Conservation (phyloP, 2,329 filamentous ascomycete genomes). For the Stagonosporopsis chrysanthemi region DNA sequence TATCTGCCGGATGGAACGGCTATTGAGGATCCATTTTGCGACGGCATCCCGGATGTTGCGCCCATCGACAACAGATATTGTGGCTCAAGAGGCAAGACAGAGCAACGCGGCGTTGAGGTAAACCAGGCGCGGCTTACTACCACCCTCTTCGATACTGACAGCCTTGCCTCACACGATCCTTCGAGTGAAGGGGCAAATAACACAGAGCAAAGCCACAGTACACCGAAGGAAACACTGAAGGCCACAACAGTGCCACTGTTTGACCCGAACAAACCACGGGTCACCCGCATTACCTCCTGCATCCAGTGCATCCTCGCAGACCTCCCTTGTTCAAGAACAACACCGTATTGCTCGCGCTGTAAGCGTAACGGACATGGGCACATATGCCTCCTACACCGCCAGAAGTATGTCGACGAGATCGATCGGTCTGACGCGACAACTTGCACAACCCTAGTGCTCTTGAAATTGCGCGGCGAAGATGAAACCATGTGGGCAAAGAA, state of each 20-base stretch:
- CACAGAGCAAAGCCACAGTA: not conserved
- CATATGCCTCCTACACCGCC: slow-evolving; percentile 38
- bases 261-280: slow-evolving; percentile 11
- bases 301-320: slow-evolving; percentile 37
- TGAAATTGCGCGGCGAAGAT: slow-evolving; percentile 29
- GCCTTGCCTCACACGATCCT: not conserved
- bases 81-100: too few relatives aligned
- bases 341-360: slow-evolving; percentile 40
- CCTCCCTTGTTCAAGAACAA: slow-evolving; percentile 41
- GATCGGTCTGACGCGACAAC: not conserved
- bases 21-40: slow-evolving; percentile 1
- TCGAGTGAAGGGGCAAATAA: not conserved
- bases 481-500: slow-evolving; percentile 27
- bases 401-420: slow-evolving; percentile 25
- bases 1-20: not conserved
- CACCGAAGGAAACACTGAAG: not conserved
- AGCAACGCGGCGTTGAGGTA: too few relatives aligned
- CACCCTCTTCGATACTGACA: not conserved
- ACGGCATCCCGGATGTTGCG: not conserved
- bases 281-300: slow-evolving; percentile 40
- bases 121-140: not conserved
- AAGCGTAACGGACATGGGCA: slow-evolving; percentile 20
- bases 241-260: not conserved
- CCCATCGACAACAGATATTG: not conserved
- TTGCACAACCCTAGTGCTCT: slow-evolving; percentile 24